Conservation (phyloP, 768 basidiomycete species). For the Naganishia vaughanmartiniae region DNA sequence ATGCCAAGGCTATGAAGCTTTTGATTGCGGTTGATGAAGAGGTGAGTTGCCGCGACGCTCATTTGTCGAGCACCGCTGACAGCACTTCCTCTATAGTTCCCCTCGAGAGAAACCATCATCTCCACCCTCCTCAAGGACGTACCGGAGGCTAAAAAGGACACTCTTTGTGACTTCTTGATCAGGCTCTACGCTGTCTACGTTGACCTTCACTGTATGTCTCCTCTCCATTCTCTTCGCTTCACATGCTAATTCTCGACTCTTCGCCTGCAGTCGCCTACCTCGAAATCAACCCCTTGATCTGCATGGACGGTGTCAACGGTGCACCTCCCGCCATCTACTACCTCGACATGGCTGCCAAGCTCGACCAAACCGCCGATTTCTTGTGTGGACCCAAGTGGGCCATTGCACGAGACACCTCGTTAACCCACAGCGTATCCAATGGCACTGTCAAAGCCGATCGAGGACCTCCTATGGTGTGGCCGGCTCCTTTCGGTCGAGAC, state of each 20-base stretch:
- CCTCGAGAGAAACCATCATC: slow-evolving; percentile 72
- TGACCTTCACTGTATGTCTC: slow-evolving; percentile 74
- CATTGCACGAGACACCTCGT: slow-evolving; percentile 77
- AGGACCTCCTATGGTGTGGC: slow-evolving; percentile 86
- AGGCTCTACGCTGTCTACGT: slow-evolving; percentile 96
- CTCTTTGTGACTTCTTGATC: slow-evolving; percentile 89
- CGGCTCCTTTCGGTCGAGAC: slow-evolving; percentile 91
- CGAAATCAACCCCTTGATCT: slow-evolving; percentile 97
- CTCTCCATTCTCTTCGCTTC: not conserved
- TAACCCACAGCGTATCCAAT: slow-evolving; percentile 62
- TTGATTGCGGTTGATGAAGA: slow-evolving; percentile 68
- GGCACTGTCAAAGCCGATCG: slow-evolving; percentile 70
- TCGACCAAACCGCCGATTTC: slow-evolving; percentile 97
- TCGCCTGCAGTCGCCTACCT: slow-evolving; percentile 74
- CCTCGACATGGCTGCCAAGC: slow-evolving; percentile 99
- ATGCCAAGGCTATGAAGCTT: slow-evolving; percentile 90
- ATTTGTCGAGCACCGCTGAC: not conserved
- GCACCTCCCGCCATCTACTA: slow-evolving; percentile 80
- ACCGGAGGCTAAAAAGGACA: slow-evolving; percentile 77
- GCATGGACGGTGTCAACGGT: slow-evolving; percentile 73
- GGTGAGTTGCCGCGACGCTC: slow-evolving; percentile 37
- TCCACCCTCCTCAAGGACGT: slow-evolving; percentile 76
- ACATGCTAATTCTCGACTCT: not conserved
- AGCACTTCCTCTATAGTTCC: slow-evolving; percentile 58
- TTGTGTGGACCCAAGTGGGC: slow-evolving; percentile 99